phyloP scores from a whole-genome alignment of 169 alveolate species.

The Plasmodium ovale region DNA sequence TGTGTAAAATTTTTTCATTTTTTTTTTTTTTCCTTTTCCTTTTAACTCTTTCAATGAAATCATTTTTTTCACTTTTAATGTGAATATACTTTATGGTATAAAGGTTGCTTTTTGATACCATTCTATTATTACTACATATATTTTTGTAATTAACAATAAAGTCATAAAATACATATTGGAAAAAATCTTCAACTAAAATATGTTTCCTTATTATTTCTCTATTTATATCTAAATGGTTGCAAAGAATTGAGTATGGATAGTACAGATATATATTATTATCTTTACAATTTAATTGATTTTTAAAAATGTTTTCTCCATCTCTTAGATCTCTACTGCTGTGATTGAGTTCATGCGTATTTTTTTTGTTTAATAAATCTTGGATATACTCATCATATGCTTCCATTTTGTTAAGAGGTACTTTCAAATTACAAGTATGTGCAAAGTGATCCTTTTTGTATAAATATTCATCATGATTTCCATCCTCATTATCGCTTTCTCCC shows the following conservation, averaged over 20 bases:
- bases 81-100: slow-evolving; percentile 44
- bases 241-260: slow-evolving; percentile 64
- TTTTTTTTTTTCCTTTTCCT: slow-evolving; percentile 25
- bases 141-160: slow-evolving; percentile 59
- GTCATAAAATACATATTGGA: slow-evolving; percentile 53
- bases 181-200: slow-evolving; percentile 54
- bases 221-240: slow-evolving; percentile 49
- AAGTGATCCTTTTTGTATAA: no score
- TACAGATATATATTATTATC: slow-evolving; percentile 46
- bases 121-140: slow-evolving; percentile 22
- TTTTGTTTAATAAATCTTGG: slow-evolving; percentile 8
- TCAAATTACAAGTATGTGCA: neutral
- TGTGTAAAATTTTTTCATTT: slow-evolving; percentile 47
- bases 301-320: no score
- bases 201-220: slow-evolving; percentile 59
- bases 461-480: no score
- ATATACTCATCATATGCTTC: slow-evolving; percentile 22
- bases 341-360: neutral
- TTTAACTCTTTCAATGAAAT: slow-evolving; percentile 15
- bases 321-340: no score
- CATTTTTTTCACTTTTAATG: slow-evolving; percentile 18
- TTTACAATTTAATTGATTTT: neutral
- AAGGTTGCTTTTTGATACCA: neutral
- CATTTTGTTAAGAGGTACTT: neutral
- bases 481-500: no score